Evolutionary conservation across 371 early-diverging fungal species (phyloP).

Genomic region (Haplosporangium sp.): DNA sequence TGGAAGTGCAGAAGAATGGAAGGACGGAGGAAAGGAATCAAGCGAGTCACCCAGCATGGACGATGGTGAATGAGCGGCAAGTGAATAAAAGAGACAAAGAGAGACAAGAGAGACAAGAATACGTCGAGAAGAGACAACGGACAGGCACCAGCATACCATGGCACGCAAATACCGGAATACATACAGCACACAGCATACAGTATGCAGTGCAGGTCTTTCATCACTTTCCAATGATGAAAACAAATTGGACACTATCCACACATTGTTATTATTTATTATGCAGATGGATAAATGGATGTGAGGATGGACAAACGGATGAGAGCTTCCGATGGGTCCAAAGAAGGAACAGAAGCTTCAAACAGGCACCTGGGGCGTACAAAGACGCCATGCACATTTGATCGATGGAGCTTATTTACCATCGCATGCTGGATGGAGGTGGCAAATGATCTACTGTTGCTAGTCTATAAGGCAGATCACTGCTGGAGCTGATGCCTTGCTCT

Average conservation of each 20-base stretch:
- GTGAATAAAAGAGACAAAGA: neutral
- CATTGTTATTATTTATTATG: neutral
- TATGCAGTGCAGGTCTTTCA: neutral
- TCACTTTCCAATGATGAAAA: neutral
- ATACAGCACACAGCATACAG: neutral
- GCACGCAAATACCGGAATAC: neutral
- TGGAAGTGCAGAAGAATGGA: neutral
- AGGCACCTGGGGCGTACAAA: conserved; percentile 1
- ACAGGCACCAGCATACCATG: no score
- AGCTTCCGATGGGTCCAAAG: neutral
- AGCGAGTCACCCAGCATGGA: no score
- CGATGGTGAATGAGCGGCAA: neutral
- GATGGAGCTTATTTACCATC: no score
- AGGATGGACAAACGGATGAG: no score
- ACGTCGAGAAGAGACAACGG: neutral
- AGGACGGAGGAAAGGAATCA: neutral
- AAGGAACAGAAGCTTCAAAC: neutral
- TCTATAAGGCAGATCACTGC: no score
- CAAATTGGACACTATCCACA: no score
- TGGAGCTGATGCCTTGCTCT: no score
- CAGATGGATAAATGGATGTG: no score
- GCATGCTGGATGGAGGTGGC: neutral
- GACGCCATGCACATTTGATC: neutral
- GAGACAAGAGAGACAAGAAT: neutral
- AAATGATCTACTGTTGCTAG: neutral